These are phyloP conservation scores for Anthoceros angustus DNA, from an alignment of 225 moss, liverwort and hornwort genomes.

Conservation along the genomic window DNA sequence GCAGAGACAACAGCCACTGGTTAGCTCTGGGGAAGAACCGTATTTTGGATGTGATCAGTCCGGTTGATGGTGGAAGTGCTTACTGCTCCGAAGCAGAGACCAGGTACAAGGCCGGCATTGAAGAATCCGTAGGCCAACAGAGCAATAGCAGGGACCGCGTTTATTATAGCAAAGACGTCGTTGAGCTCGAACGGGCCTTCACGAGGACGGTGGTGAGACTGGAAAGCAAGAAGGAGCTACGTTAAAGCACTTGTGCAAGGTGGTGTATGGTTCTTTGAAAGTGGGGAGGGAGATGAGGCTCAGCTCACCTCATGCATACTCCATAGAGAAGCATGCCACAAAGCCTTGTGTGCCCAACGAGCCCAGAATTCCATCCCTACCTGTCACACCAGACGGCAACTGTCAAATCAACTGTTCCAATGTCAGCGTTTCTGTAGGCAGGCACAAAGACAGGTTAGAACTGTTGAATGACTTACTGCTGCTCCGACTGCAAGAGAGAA, in stretches of 20 bases:
- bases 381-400: neutral
- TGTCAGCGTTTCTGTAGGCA: neutral
- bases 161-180: conserved; percentile 27
- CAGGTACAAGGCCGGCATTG: conserved; percentile 53
- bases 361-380: conserved; percentile 27
- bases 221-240: neutral
- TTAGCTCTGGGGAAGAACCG: neutral
- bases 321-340: conserved; percentile 97
- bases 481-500: conserved; percentile 80
- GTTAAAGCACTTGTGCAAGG: neutral
- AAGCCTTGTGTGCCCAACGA: conserved; percentile 89
- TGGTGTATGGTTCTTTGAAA: neutral
- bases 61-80: conserved; percentile 7
- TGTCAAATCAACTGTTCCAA: neutral
- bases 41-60: neutral
- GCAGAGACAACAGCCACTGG: conserved; percentile 6
- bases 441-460: neutral
- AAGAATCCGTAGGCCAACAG: conserved; percentile 82
- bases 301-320: conserved; percentile 76
- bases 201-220: conserved; percentile 81
- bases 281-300: neutral
- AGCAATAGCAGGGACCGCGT: conserved; percentile 30
- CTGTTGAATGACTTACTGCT: conserved; percentile 24
- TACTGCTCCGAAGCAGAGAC: conserved; percentile 90
- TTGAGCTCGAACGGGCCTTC: conserved; percentile 86